Base-by-base conservation (phyloP, 495 filamentous ascomycete genomes). In the Aspergillus leporis region DNA sequence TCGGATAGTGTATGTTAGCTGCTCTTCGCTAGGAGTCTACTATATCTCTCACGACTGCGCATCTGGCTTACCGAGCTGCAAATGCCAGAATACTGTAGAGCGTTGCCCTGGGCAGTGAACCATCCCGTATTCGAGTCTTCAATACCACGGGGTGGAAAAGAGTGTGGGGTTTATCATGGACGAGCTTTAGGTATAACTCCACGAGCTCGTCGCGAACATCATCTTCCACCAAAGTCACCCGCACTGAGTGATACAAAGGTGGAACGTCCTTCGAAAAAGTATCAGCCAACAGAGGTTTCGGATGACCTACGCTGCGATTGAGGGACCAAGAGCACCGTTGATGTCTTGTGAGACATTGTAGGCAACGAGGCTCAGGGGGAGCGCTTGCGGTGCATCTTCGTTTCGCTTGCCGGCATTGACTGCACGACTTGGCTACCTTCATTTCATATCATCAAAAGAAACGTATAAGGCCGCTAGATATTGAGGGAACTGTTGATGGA, bases 101-200 rank as follows among this genome's bases (percentile, higher is more conserved):
- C 7, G 41, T 45, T 1, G 16, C 41, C 6, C 19, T 45, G 14
- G 41, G 8, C 5, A 45, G n/a, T n/a, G 41, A 45, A 7, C 41
- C 41, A 45, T 45, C 18, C 3, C 18, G 41, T n/a, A 45, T 14
- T 14, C 41, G 16, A 8, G 18, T 18, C n/a, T 45, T 45, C 14
- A 45, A 14, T 18, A 18, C 41, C 7, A 50, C 47, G 19, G 67
- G 64, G 46, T 69, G 65, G 41, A 72, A 72, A 2, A 70, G 41
- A 9, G 64, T 66, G 34, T 72, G 69, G 4, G 69, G 65, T 38
- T 72, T 69, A 52, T 70, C 64, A 56, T 72, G 70, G 18, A 72
- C 67, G 53, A 58, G 61, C 12, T 52, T n/a, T 13, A 72, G 48
- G 54, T 72, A 72, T 5, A 72, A 48, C 46, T 66, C 61, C n/a